Percentiles rank a stretch among this genome's conserved stretches.
phyloP scores from a whole-genome alignment of 2,329 filamentous ascomycete species.

The Tolypocladium nubicola region DNA sequence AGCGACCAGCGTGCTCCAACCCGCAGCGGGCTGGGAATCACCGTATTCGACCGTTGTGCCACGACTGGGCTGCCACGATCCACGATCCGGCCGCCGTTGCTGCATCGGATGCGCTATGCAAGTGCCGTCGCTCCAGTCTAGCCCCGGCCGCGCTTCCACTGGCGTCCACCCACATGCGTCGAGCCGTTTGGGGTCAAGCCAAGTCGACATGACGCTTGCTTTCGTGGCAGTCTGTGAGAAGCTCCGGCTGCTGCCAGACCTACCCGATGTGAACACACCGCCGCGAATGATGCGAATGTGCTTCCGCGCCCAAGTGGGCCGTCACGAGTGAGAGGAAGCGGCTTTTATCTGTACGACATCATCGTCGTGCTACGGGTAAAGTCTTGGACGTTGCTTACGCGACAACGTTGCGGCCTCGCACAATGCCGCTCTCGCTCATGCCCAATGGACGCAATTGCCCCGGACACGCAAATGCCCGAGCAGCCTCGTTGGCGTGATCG shows the following conservation, averaged over 20 bases:
- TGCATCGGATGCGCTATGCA: slow-evolving; percentile 11
- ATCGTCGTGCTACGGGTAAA: neutral
- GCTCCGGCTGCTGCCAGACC: slow-evolving; percentile 1
- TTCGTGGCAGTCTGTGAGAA: slow-evolving; percentile 25
- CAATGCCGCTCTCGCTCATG: neutral
- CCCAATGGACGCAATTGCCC: neutral
- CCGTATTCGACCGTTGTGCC: neutral
- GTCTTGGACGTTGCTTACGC: neutral
- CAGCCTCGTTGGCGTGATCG: neutral
- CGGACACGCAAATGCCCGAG: neutral
- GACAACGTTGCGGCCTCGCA: neutral
- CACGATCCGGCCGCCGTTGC: neutral
- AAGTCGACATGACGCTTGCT: slow-evolving; percentile 19
- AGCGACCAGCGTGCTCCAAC: neutral
- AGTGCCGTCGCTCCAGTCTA: slow-evolving; percentile 11
- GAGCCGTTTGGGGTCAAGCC: slow-evolving; percentile 14
- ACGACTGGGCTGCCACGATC: neutral
- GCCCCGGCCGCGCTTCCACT: neutral
- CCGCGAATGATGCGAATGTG: neutral
- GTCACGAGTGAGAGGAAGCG: neutral
- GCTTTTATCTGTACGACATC: neutral
- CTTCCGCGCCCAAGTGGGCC: neutral
- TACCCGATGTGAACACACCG: neutral
- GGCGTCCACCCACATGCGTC: slow-evolving; percentile 11
- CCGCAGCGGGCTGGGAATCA: neutral